Conservation (phyloP, 148 eudicot species). For the Linanthus parryae region DNA sequence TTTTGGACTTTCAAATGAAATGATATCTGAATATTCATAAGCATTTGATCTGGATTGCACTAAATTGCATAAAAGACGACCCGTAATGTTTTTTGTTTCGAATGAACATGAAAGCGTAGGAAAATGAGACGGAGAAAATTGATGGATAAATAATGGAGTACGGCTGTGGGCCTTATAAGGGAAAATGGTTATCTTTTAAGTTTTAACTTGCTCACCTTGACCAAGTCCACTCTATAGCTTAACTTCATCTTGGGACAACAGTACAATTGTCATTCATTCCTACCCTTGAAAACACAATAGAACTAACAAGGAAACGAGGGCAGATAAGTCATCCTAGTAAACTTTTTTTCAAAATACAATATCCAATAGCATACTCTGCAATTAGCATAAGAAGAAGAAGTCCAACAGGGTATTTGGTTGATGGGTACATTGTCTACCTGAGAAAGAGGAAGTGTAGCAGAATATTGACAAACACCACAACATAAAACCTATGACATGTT, state of each 20-base stretch:
- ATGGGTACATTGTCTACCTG: neutral
- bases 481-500: neutral
- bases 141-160: neutral
- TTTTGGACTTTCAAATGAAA: slow-evolving; percentile 3
- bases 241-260: neutral
- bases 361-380: neutral
- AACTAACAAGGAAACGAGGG: neutral
- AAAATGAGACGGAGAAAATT: neutral
- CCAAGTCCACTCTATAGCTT: neutral
- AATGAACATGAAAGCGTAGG: too few relatives aligned
- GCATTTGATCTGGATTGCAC: too few relatives aligned
- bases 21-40: too few relatives aligned
- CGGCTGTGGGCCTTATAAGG: neutral
- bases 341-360: neutral
- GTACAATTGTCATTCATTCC: neutral
- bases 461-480: slow-evolving; percentile 5
- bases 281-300: neutral
- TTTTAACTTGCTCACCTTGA: neutral
- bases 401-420: neutral
- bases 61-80: too few relatives aligned
- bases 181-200: neutral
- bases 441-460: neutral
- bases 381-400: too few relatives aligned
- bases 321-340: neutral
- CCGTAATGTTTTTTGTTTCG: too few relatives aligned